Evolutionary conservation across 2,329 filamentous ascomycete species (phyloP).

Genomic region (Pyrenophora seminiperda): DNA sequence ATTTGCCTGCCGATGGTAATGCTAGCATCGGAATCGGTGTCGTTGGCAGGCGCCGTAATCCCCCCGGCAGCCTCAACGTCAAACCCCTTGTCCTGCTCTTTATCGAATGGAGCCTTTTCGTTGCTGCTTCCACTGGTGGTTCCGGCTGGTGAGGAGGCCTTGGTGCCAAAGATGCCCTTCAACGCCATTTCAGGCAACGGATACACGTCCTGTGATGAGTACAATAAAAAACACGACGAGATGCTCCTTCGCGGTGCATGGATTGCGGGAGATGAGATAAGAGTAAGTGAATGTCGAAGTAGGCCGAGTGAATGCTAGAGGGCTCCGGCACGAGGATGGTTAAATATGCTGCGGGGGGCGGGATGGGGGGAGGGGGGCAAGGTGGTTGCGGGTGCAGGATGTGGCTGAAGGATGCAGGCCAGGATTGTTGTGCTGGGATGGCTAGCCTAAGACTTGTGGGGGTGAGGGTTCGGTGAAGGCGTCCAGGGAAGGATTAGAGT

Average conservation of each 20-base stretch:
- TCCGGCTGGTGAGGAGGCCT: constrained; percentile 23
- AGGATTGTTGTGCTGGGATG: constrained; percentile 2
- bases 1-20: constrained; percentile 68
- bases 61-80: constrained; percentile 44
- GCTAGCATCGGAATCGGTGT: constrained; percentile 47
- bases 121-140: constrained; percentile 21
- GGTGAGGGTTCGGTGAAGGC: constrained; percentile 22
- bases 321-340: constrained; percentile 8
- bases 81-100: constrained; percentile 33
- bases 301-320: not conserved
- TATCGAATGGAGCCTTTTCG: constrained; percentile 21
- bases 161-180: constrained; percentile 37
- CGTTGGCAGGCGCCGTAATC: constrained; percentile 43
- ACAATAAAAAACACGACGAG: constrained; percentile 47
- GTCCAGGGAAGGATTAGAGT: constrained; percentile 17
- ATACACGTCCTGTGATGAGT: constrained; percentile 51
- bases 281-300: constrained; percentile 2
- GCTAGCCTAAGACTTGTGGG: constrained; percentile 22
- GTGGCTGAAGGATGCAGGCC: constrained; percentile 4
- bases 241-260: constrained; percentile 46
- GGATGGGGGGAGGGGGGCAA: too few species aligned
- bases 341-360: constrained; percentile 19
- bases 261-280: constrained; percentile 29
- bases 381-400: constrained; percentile 9
- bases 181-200: constrained; percentile 60